A percentile compares a stretch with the other conserved stretches of the same genome.
Conservation (phyloP, 371 early-diverging fungal species). For the Syncephalastrum contaminatum region DNA sequence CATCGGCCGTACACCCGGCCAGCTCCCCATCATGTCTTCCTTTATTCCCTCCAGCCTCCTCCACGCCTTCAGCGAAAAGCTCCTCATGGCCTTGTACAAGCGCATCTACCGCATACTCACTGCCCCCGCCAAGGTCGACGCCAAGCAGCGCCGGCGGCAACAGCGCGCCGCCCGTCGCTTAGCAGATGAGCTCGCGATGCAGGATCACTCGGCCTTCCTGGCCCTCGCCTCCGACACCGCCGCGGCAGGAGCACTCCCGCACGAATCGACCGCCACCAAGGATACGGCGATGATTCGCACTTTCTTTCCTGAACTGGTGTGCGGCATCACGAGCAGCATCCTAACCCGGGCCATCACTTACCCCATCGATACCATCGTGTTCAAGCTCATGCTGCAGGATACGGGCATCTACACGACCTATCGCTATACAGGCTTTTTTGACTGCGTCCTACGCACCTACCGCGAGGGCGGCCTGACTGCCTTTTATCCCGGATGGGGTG, state of each 20-base stretch:
- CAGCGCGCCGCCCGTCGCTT: constrained; percentile 4
- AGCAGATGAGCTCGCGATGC: no score
- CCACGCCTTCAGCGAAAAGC: constrained; percentile 48
- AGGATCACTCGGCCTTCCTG: no score
- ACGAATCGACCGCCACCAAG: constrained; percentile 9
- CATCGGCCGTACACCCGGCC: constrained; percentile 18
- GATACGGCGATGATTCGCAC: constrained; percentile 41
- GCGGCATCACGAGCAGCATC: constrained; percentile 55
- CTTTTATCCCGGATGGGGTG: constrained; percentile 47
- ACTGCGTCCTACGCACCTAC: constrained; percentile 35
- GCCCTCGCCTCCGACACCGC: no score
- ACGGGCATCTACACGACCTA: constrained; percentile 41
- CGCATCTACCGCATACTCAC: constrained; percentile 23
- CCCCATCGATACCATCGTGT: constrained; percentile 55
- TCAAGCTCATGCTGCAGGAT: constrained; percentile 55
- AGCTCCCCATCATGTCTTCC: constrained; percentile 34
- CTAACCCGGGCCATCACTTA: constrained; percentile 49
- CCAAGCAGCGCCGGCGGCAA: constrained; percentile 16
- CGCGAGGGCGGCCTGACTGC: constrained; percentile 39
- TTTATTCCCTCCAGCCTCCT: constrained; percentile 55
- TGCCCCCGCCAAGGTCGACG: constrained; percentile 10
- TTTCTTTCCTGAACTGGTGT: constrained; percentile 60
- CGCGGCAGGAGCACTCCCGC: no score
- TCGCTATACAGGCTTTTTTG: constrained; percentile 48
- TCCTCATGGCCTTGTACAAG: constrained; percentile 49